phyloP scores from a whole-genome alignment of 768 basidiomycete species.

The Infundibulicybe gibba region DNA sequence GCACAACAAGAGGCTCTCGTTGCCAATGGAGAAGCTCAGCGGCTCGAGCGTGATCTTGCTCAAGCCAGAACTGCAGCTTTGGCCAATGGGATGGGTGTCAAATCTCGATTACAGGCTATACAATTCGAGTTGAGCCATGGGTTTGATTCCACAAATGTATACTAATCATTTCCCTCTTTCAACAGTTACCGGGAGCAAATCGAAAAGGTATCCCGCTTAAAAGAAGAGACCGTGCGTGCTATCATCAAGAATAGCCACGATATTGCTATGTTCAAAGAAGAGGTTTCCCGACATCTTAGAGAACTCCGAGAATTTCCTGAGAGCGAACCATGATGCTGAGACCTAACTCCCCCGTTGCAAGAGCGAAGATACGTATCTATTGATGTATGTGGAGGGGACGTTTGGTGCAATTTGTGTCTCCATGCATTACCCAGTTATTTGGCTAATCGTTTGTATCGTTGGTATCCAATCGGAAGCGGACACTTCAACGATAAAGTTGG shows the following conservation, averaged over 20 bases:
- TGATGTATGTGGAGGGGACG: too few relatives aligned
- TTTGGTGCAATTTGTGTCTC: too few relatives aligned
- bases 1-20: slow-evolving; percentile 72
- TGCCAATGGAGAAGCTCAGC: slow-evolving; percentile 60
- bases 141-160: not conserved
- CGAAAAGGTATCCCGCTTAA: slow-evolving; percentile 68
- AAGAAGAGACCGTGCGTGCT: slow-evolving; percentile 76
- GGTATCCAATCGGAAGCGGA: too few relatives aligned
- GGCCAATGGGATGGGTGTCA: slow-evolving; percentile 80
- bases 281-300: slow-evolving; percentile 66
- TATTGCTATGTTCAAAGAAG: slow-evolving; percentile 77
- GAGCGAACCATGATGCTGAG: slow-evolving; percentile 9
- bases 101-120: slow-evolving; percentile 69
- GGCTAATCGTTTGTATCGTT: too few relatives aligned
- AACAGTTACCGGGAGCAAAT: slow-evolving; percentile 75
- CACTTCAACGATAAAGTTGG: too few relatives aligned
- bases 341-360: not conserved
- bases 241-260: slow-evolving; percentile 85
- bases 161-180: slow-evolving; percentile 6
- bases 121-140: slow-evolving; percentile 63
- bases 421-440: too few relatives aligned
- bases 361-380: not conserved
- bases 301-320: slow-evolving; percentile 68
- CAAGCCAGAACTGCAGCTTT: slow-evolving; percentile 74
- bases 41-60: slow-evolving; percentile 69